Conservation (phyloP, 805 yeast genomes). For the Saccharomycopsis guyanensis region DNA sequence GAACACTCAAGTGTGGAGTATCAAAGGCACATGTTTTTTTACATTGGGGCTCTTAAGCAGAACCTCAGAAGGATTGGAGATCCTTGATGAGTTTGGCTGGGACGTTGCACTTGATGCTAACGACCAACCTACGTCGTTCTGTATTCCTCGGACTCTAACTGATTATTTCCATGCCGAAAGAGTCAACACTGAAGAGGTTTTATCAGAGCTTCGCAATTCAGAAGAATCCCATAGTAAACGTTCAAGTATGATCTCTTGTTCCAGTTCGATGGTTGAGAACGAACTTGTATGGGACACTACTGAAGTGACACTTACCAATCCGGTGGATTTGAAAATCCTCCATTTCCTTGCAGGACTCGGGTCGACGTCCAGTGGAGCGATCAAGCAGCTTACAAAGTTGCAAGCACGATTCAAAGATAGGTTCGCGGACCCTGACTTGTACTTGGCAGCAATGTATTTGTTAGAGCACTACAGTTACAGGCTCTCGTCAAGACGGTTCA, state of each 20-base stretch:
- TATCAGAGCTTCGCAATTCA: conserved; percentile 1
- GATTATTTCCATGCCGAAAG: conserved; percentile 25
- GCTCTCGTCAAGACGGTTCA: conserved; percentile 11
- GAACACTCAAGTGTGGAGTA: conserved; percentile 43
- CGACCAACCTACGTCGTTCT: conserved; percentile 36
- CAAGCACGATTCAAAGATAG: conserved; percentile 15
- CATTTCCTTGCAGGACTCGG: conserved; percentile 14
- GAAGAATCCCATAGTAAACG: background rate
- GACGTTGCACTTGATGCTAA: conserved; percentile 37
- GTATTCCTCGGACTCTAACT: conserved; percentile 32
- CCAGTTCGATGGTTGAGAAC: conserved; percentile 19
- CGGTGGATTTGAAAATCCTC: conserved; percentile 14
- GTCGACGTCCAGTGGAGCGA: conserved; percentile 11
- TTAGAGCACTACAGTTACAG: conserved; percentile 31
- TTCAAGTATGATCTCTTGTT: conserved; percentile 22
- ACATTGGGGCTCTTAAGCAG: conserved; percentile 67
- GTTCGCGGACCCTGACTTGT: conserved; percentile 16
- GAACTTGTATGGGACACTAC: background rate
- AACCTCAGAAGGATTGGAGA: conserved; percentile 75
- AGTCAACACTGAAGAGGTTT: conserved; percentile 11
- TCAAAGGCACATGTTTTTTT: conserved; percentile 72
- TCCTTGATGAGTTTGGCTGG: conserved; percentile 81
- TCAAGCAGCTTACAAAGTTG: conserved; percentile 14
- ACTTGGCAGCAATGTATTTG: conserved; percentile 26
- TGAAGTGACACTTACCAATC: conserved; percentile 3